A percentile compares a stretch with the other conserved stretches of the same genome.
Conservation (phyloP, 2,329 filamentous ascomycete genomes). For the Gnomoniopsis sp. region DNA sequence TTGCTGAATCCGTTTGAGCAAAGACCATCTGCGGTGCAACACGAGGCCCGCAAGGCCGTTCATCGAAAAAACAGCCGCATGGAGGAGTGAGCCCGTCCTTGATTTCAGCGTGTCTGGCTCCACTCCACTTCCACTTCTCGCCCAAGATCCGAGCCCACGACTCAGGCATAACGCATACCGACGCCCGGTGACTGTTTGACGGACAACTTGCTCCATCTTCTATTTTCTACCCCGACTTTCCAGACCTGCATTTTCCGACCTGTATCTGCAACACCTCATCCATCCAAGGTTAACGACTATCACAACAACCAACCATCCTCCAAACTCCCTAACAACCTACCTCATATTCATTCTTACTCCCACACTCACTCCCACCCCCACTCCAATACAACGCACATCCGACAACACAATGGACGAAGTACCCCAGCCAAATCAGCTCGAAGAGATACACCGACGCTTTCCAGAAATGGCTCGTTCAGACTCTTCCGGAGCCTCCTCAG, state of each 20-base stretch:
- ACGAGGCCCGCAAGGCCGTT: not conserved
- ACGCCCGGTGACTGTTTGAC: not conserved
- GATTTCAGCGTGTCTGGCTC: constrained; percentile 11
- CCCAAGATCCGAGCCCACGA: constrained; percentile 19
- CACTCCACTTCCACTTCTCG: constrained; percentile 17
- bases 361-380: not conserved
- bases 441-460: constrained; percentile 7
- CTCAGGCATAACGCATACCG: constrained; percentile 16
- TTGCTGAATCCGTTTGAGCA: not conserved
- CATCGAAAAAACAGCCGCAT: not conserved
- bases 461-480: constrained; percentile 28
- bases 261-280: constrained; percentile 1
- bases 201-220: not conserved
- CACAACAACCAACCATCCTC: not conserved
- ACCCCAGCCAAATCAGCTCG: constrained; percentile 9
- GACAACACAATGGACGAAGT: constrained; percentile 12
- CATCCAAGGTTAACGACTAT: not conserved
- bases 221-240: constrained; percentile 4
- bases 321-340: not conserved
- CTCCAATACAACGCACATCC: not conserved
- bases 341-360: not conserved
- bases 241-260: constrained; percentile 1
- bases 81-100: constrained; percentile 9
- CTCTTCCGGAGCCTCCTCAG: constrained; percentile 31
- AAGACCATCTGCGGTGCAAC: not conserved